Evolutionary conservation across 768 basidiomycete species (phyloP), one percentile per base, ranked within the genome.

Genomic region (Cystobasidium tubakii): DNA sequence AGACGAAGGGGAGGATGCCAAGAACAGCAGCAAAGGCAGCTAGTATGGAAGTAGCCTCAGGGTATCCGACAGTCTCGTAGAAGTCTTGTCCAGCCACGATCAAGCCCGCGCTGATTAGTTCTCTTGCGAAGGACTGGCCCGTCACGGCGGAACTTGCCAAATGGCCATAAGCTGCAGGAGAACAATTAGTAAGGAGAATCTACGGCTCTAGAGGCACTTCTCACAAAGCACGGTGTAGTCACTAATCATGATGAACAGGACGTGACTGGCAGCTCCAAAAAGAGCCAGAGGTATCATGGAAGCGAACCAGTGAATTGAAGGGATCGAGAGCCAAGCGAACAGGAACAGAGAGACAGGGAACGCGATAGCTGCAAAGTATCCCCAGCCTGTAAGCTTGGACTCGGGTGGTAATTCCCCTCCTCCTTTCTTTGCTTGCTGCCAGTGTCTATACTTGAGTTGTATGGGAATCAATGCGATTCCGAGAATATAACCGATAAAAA

Each of bases 321-420:
- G 74, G 3, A 73, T 43, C 17, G 69, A 71, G n/a, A 65, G 46
- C 74, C 74, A 75, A 9, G 74, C 74, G 31, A 72, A 75, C 17
- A 71, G 69, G 55, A 54, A 71, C 12, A 71, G 54, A 39, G 69
- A 71, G 1, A 71, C 55, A 10, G 69, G 69, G 55, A 71, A 71
- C 12, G 55, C 36, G 54, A 71, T 39, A n/a, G 25, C 69, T 10
- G 69, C 69, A n/a, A 71, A 57, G 42, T 54, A 62, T 23, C 70
- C 62, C 74, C 74, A 75, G 3, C 62, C 29, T 15, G 57, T 46
- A 21, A 75, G 43, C 62, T 73, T 75, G 44, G 36, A 42, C 33
- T 75, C 74, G 7, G 74, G 67, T 25, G 50, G 25, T 27, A 55
- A n/a, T 62, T 57, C 67, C 7, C 74, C 66, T 50, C 46, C 46